These are phyloP conservation scores for Ceratobasidium sp. DNA, from an alignment of 1,284 basidiomycete genomes.

Conservation along the genomic window DNA sequence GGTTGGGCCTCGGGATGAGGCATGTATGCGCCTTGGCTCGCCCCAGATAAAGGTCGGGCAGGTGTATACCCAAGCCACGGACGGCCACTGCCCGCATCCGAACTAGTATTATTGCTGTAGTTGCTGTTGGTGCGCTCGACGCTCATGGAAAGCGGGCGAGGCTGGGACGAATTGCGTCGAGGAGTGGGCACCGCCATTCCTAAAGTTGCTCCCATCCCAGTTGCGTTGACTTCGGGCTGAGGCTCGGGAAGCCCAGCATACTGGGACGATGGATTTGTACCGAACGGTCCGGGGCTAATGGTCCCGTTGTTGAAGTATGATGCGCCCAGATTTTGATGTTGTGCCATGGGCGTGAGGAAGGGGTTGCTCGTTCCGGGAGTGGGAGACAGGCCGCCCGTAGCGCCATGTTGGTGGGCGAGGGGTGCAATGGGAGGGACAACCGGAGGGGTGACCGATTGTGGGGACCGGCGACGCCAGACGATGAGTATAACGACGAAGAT, in stretches of 20 bases:
- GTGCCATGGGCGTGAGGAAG: not conserved
- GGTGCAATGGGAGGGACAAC: too few species aligned
- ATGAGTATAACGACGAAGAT: too few species aligned
- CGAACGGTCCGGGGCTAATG: not conserved
- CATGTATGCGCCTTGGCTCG: constrained; percentile 2
- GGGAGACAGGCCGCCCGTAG: too few species aligned
- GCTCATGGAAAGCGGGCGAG: constrained; percentile 21
- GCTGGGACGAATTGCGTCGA: constrained; percentile 14
- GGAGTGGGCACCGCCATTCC: not conserved
- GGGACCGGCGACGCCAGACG: too few species aligned
- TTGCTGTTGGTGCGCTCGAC: not conserved
- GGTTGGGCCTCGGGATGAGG: not conserved
- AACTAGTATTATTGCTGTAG: not conserved
- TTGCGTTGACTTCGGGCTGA: too few species aligned
- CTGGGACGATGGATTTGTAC: not conserved
- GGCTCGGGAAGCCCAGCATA: constrained; percentile 8
- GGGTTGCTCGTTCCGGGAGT: not conserved
- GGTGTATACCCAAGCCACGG: constrained; percentile 23
- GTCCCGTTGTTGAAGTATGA: not conserved
- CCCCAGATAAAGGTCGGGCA: not conserved
- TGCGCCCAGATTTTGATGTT: not conserved
- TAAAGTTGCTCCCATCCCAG: too few species aligned
- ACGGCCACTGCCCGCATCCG: not conserved
- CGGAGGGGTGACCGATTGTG: too few species aligned
- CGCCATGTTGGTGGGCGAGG: too few species aligned